Evolutionary conservation across 768 basidiomycete species (phyloP).

Genomic region (Leccinellum albellum): DNA sequence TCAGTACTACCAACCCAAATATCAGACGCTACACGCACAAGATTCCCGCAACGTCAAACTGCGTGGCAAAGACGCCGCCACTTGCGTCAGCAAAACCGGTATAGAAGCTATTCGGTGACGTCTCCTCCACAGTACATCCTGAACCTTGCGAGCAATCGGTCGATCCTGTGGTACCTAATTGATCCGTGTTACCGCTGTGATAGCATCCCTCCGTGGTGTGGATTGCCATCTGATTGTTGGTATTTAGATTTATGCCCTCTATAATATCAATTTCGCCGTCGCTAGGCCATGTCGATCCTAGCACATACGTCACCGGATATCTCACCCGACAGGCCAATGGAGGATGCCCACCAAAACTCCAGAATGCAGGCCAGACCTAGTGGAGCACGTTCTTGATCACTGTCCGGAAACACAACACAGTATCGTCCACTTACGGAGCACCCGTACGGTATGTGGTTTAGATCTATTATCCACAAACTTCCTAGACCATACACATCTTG

Average conservation of each 20-base stretch:
- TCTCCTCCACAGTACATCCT: slow-evolving; percentile 31
- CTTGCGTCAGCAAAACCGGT: slow-evolving; percentile 31
- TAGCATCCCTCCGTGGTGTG: slow-evolving; percentile 44
- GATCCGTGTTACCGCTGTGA: slow-evolving; percentile 26
- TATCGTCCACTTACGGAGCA: slow-evolving; percentile 43
- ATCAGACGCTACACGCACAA: slow-evolving; percentile 32
- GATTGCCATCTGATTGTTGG: slow-evolving; percentile 53
- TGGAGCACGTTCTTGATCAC: not conserved
- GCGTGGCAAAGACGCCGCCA: slow-evolving; percentile 68
- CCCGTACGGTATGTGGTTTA: slow-evolving; percentile 51
- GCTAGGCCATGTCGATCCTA: slow-evolving; percentile 37
- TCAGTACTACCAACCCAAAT: slow-evolving; percentile 1
- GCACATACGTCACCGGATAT: not conserved
- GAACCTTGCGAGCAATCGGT: slow-evolving; percentile 22
- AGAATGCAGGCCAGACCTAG: slow-evolving; percentile 32
- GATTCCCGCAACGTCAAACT: slow-evolving; percentile 58
- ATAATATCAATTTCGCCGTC: slow-evolving; percentile 59
- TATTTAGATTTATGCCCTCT: slow-evolving; percentile 53
- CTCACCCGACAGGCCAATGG: not conserved
- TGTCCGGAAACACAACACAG: not conserved
- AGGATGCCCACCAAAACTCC: slow-evolving; percentile 25
- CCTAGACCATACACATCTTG: slow-evolving; percentile 41
- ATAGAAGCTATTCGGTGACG: slow-evolving; percentile 27
- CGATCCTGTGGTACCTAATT: slow-evolving; percentile 31
- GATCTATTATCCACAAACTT: slow-evolving; percentile 45